Percentiles rank a stretch among this genome's conserved stretches.
phyloP scores from a whole-genome alignment of 176 grass and related monocot genomes.

The Guadua angustifolia region DNA sequence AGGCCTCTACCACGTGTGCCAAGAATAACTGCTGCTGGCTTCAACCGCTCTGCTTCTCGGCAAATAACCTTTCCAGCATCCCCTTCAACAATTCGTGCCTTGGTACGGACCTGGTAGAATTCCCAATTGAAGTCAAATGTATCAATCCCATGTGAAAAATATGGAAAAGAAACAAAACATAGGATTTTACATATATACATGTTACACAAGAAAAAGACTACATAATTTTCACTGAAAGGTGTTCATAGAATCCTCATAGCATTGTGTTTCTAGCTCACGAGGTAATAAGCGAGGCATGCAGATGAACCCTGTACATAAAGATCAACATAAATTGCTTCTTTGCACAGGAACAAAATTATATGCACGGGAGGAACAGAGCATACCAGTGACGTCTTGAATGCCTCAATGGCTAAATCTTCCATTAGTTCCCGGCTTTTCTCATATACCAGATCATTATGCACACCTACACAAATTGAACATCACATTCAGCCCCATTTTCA shows the following conservation, averaged over 20 bases:
- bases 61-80: conserved; percentile 83
- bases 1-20: conserved; percentile 75
- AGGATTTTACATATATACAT: not conserved
- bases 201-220: too few species aligned
- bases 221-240: not conserved
- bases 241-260: not conserved
- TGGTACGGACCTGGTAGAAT: conserved; percentile 64
- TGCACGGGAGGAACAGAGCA: not conserved
- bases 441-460: conserved; percentile 83
- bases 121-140: conserved; percentile 7
- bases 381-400: conserved; percentile 74
- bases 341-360: not conserved
- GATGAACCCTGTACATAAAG: not conserved
- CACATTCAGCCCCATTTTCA: conserved; percentile 20
- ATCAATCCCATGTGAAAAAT: conserved; percentile 16
- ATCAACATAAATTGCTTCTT: conserved; percentile 17
- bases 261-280: conserved; percentile 1
- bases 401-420: conserved; percentile 70
- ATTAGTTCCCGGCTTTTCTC: conserved; percentile 62
- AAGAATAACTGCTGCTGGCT: conserved; percentile 82
- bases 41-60: conserved; percentile 69
- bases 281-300: not conserved
- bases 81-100: conserved; percentile 73
- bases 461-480: conserved; percentile 42
- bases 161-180: conserved; percentile 2